Percentiles rank a stretch among this genome's conserved stretches.
Evolutionary conservation across 768 basidiomycete genomes (phyloP).

Genomic region (Phaeolepiota aurea): DNA sequence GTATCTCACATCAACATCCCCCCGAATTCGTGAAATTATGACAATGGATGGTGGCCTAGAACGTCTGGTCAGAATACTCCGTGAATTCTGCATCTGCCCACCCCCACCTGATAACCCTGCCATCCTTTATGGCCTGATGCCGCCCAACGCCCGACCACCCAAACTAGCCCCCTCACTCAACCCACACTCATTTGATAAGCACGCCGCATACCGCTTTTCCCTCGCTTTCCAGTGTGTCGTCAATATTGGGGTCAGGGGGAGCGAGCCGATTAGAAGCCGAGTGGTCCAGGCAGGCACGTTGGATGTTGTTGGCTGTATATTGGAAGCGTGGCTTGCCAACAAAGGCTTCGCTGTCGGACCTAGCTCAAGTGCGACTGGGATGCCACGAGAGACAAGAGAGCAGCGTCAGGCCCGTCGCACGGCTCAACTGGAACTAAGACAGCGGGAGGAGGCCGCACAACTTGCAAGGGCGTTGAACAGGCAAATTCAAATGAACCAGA

Average conservation of each 20-base stretch:
- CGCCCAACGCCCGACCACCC: conserved; percentile 49
- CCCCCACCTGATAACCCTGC: conserved; percentile 76
- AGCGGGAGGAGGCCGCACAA: conserved; percentile 53
- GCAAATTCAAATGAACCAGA: conserved; percentile 30
- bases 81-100: conserved; percentile 79
- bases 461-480: conserved; percentile 50
- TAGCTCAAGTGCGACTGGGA: conserved; percentile 65
- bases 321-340: conserved; percentile 87
- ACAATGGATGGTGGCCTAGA: conserved; percentile 97
- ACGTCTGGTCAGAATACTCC: conserved; percentile 85
- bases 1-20: conserved; percentile 94
- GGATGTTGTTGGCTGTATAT: conserved; percentile 87
- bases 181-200: conserved; percentile 67
- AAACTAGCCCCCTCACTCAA: conserved; percentile 55
- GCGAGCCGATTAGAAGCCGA: conserved; percentile 80
- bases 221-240: conserved; percentile 96
- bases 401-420: conserved; percentile 57
- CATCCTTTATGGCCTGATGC: conserved; percentile 68
- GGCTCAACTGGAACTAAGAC: conserved; percentile 45
- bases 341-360: conserved; percentile 85
- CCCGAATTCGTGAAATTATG: conserved; percentile 96
- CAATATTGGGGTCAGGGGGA: conserved; percentile 95
- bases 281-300: conserved; percentile 94
- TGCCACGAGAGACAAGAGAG: conserved; percentile 69
- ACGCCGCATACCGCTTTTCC: conserved; percentile 81